Conservation (phyloP, 139 green algal species). For the Zygnema circumcarinatum region DNA sequence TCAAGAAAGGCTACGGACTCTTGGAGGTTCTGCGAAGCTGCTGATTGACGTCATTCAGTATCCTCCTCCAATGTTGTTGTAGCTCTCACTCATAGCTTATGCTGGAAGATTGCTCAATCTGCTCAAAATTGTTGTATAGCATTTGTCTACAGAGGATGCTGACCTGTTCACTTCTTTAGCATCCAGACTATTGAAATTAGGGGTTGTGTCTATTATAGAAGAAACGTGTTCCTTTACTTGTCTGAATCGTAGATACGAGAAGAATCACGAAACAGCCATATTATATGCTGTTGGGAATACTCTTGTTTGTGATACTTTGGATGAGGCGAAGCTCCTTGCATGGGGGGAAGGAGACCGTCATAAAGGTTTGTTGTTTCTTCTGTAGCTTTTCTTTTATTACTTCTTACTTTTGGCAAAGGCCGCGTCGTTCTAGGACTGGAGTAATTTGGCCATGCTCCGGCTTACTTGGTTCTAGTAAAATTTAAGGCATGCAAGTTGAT, state of each 20-base stretch:
- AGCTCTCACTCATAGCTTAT: background rate
- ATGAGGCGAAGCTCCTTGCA: constrained; percentile 80
- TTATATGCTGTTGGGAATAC: constrained; percentile 82
- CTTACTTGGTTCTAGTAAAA: too few relatives aligned
- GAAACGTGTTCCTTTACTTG: background rate
- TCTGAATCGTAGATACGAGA: constrained; percentile 58
- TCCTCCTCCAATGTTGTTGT: constrained; percentile 17
- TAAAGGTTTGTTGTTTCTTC: constrained; percentile 50
- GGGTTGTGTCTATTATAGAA: too few relatives aligned
- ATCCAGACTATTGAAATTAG: background rate
- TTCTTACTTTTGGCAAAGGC: too few relatives aligned
- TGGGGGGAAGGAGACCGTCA: constrained; percentile 61
- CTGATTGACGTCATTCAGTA: constrained; percentile 82
- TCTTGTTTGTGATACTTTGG: constrained; percentile 85
- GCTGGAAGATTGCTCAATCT: background rate
- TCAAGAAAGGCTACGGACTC: constrained; percentile 80
- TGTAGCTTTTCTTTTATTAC: too few relatives aligned
- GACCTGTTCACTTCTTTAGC: background rate
- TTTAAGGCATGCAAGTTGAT: too few relatives aligned
- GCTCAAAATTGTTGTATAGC: background rate
- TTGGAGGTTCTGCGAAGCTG: constrained; percentile 79
- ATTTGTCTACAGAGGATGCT: background rate
- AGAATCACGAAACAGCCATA: constrained; percentile 72
- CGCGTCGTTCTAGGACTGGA: too few relatives aligned
- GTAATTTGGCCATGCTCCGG: too few relatives aligned